These are phyloP conservation scores for Botrytis fragariae DNA, from an alignment of 2,329 filamentous ascomycete genomes.

Conservation along the genomic window DNA sequence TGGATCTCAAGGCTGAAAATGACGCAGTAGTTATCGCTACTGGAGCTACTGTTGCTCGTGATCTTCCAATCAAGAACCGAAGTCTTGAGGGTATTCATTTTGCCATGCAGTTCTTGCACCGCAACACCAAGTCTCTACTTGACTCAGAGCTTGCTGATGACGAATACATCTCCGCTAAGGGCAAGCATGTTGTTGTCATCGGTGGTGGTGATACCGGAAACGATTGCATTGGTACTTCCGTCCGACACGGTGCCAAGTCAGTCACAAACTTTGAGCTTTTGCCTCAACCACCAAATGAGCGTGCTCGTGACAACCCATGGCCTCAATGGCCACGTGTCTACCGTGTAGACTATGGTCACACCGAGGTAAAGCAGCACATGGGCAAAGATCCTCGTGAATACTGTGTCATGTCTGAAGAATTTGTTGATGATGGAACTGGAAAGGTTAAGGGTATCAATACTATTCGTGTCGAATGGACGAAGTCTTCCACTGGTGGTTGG, in stretches of 20 bases:
- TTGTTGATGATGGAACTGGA: conserved; percentile 83
- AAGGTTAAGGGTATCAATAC: conserved; percentile 96
- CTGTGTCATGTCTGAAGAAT: conserved; percentile 98
- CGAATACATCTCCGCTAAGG: conserved; percentile 89
- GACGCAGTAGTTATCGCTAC: conserved; percentile 90
- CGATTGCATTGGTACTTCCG: conserved; percentile 94
- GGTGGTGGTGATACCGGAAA: conserved; percentile 97
- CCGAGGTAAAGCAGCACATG: conserved; percentile 92
- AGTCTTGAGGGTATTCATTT: conserved; percentile 89
- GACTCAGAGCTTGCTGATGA: conserved; percentile 84
- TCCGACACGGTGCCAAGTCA: conserved; percentile 92
- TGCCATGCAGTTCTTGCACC: conserved; percentile 96
- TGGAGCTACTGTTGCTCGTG: conserved; percentile 87
- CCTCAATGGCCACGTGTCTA: conserved; percentile 98
- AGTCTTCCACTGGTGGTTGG: conserved; percentile 84
- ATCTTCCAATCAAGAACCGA: conserved; percentile 86
- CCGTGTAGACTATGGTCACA: conserved; percentile 97
- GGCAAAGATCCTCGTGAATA: conserved; percentile 95
- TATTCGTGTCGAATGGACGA: conserved; percentile 93
- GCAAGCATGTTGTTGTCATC: conserved; percentile 94
- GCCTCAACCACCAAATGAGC: conserved; percentile 86
- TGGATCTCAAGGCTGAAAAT: conserved; percentile 69
- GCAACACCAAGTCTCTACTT: conserved; percentile 95
- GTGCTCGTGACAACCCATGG: conserved; percentile 94
- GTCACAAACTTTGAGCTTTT: conserved; percentile 96